Evolutionary conservation across 257 asterid genomes (phyloP), one percentile per base, ranked within the genome.

Genomic region (Verbascum thapsus): DNA sequence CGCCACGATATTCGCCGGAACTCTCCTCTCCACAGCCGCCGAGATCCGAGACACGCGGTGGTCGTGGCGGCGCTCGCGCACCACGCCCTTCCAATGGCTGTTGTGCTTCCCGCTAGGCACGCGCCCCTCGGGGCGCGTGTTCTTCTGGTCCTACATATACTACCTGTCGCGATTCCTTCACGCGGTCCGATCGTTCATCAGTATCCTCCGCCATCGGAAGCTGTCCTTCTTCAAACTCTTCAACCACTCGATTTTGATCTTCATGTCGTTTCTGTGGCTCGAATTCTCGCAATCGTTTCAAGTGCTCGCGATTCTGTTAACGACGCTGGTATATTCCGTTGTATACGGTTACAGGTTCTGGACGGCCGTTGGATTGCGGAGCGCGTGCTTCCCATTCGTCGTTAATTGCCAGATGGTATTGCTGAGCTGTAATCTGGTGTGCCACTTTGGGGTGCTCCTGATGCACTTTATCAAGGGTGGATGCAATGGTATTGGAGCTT

Each of bases 311-410:
- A 91, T 91, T 16, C 77, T 91, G 9, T 64, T 76, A 1, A 73
- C 95, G 0, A 80, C 97, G 0, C 63, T 78, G 7, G 59, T 76
- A 0, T 91, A 85, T 68, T 70, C 95, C 72, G 86, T 74, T 39
- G 96, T 88, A 2, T 88, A 91, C 78, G 98, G 91, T 0, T 91
- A 91, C 87, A 72, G 97, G 4, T 91, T 91, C 72, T 91, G 97
- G 98, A 91, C 86, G 16, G 96, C 95, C 15, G 59, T 91, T 0
- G 97, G 97, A 11, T 49, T 91, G 64, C 96, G 83, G 0, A 54
- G 86, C 59, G 95, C 92, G 19, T 83, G 95, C 11, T 81, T 81
- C 18, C 96, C 95, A 0, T 80, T 91, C 64, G 95, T 88, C 13
- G 78, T 80, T 9, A 78, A 80, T 35, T 91, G 98, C 74, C 96